Evolutionary conservation across 1,284 basidiomycete species (phyloP).

Genomic region (Lignosus rhinocerotis): DNA sequence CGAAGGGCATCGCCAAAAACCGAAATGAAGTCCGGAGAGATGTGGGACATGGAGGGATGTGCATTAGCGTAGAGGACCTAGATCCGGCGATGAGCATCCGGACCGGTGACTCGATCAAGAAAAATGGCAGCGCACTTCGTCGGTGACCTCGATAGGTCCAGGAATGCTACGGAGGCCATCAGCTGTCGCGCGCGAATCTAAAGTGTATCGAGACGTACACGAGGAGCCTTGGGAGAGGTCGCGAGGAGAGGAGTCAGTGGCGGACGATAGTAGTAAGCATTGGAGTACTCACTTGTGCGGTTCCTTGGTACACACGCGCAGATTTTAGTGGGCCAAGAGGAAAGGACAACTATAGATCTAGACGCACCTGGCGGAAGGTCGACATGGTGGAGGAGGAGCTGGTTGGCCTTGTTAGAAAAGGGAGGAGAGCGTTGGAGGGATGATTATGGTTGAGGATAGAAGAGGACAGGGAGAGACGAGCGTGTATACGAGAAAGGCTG

Average conservation of each 20-base stretch:
- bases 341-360: not conserved
- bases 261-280: not conserved
- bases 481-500: conserved; percentile 5
- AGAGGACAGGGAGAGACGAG: conserved; percentile 9
- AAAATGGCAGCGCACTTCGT: conserved; percentile 55
- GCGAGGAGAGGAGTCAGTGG: conserved; percentile 14
- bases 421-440: conserved; percentile 8
- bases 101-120: not conserved
- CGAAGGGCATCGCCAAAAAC: conserved; percentile 91
- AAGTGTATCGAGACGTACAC: conserved; percentile 46
- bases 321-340: not conserved
- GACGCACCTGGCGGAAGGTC: conserved; percentile 33
- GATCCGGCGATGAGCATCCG: not conserved
- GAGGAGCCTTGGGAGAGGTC: conserved; percentile 48
- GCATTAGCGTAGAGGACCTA: conserved; percentile 81
- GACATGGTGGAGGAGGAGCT: conserved; percentile 29
- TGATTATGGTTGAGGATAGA: conserved; percentile 12
- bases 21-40: conserved; percentile 87
- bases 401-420: not conserved
- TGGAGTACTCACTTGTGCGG: conserved; percentile 63
- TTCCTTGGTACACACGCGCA: conserved; percentile 37
- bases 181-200: not conserved
- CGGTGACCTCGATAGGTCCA: conserved; percentile 80
- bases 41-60: conserved; percentile 87
- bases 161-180: conserved; percentile 55